These are phyloP conservation scores for Agaricus bisporus DNA, from an alignment of 768 basidiomycete genomes.

Conservation along the genomic window DNA sequence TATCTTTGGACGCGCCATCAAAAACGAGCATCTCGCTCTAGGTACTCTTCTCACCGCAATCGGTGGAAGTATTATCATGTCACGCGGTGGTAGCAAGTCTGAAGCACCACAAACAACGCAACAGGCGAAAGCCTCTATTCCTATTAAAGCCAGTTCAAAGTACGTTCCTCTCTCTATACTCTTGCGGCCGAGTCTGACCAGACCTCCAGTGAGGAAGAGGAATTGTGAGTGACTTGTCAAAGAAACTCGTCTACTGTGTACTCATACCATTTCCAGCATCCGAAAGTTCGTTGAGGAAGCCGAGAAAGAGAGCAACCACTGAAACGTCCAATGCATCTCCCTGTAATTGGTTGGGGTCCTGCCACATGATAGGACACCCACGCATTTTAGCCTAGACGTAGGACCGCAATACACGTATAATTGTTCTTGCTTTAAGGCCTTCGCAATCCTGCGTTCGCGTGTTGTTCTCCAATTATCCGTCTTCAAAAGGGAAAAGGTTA, in stretches of 20 bases:
- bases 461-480: not conserved
- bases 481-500: too few species aligned
- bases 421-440: not conserved
- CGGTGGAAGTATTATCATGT: constrained; percentile 45
- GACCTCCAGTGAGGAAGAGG: constrained; percentile 69
- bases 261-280: constrained; percentile 44
- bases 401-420: constrained; percentile 9
- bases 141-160: constrained; percentile 63
- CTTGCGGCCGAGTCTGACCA: constrained; percentile 8
- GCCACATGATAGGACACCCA: not conserved
- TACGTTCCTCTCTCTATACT: constrained; percentile 28
- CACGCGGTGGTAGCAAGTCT: constrained; percentile 43
- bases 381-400: constrained; percentile 5
- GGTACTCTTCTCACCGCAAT: constrained; percentile 55
- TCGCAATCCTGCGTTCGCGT: not conserved
- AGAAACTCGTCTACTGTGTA: constrained; percentile 12
- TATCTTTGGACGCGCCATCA: constrained; percentile 74
- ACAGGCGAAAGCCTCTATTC: constrained; percentile 59
- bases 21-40: constrained; percentile 76
- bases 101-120: constrained; percentile 38
- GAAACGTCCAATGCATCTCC: constrained; percentile 8
- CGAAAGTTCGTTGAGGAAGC: constrained; percentile 76
- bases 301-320: constrained; percentile 66
- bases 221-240: constrained; percentile 47
- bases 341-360: not conserved